These are phyloP conservation scores for Candida loeiensis DNA, from an alignment of 805 yeast genomes.

Conservation along the genomic window DNA sequence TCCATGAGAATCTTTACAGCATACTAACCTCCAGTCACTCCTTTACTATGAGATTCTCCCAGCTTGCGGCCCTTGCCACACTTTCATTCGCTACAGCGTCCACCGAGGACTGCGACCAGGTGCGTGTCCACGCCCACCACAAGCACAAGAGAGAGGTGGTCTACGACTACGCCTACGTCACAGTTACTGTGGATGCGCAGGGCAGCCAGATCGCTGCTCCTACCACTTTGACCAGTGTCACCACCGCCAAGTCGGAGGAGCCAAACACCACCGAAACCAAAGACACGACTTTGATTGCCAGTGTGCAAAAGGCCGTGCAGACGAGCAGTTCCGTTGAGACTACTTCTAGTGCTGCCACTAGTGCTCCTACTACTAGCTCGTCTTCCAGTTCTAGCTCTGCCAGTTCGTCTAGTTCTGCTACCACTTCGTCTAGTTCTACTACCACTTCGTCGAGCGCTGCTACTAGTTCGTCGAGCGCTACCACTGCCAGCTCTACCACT, in stretches of 20 bases:
- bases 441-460: not conserved
- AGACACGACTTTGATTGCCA: slow-evolving; percentile 10
- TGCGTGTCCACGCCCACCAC: slow-evolving; percentile 55
- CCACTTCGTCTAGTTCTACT: slow-evolving; percentile 1
- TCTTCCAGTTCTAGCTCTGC: not conserved
- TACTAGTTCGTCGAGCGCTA: not conserved
- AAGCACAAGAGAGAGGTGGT: slow-evolving; percentile 59
- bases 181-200: slow-evolving; percentile 41
- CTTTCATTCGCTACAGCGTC: slow-evolving; percentile 17
- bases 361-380: not conserved
- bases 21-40: slow-evolving; percentile 17
- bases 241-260: slow-evolving; percentile 1
- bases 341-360: not conserved
- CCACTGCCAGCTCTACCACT: slow-evolving; percentile 6
- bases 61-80: slow-evolving; percentile 16
- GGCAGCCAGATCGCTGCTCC: slow-evolving; percentile 36
- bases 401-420: not conserved
- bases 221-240: slow-evolving; percentile 15
- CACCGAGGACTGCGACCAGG: slow-evolving; percentile 39
- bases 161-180: slow-evolving; percentile 44
- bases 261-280: slow-evolving; percentile 7
- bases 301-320: slow-evolving; percentile 2
- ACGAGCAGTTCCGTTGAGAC: not conserved
- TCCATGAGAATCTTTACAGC: not conserved
- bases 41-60: slow-evolving; percentile 18